These are phyloP conservation scores for Arachnomyces sp. DNA, from an alignment of 2,329 filamentous ascomycete genomes.

Conservation along the genomic window DNA sequence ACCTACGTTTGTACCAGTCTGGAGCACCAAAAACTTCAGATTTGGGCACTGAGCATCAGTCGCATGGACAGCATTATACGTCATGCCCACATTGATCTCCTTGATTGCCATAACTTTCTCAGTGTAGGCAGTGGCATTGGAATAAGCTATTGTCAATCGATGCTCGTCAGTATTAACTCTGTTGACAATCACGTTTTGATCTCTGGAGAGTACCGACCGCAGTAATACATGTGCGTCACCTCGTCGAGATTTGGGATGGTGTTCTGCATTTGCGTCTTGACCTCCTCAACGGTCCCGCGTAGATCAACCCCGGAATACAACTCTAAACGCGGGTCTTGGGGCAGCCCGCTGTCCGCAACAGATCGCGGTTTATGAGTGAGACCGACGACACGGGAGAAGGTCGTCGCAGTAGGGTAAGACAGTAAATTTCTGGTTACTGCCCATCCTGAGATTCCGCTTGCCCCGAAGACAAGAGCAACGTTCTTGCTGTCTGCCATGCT, in stretches of 20 bases:
- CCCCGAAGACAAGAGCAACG: conserved; percentile 22
- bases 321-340: conserved; percentile 14
- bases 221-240: conserved; percentile 39
- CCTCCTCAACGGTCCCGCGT: conserved; percentile 19
- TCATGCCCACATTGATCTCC: conserved; percentile 32
- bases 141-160: conserved; percentile 10
- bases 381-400: conserved; percentile 21
- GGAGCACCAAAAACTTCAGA: conserved; percentile 34
- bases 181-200: background rate
- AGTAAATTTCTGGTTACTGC: conserved; percentile 18
- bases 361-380: conserved; percentile 17
- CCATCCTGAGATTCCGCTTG: conserved; percentile 26
- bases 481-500: conserved; percentile 9
- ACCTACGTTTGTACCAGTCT: conserved; percentile 34
- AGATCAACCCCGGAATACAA: conserved; percentile 19
- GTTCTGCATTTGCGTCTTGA: conserved; percentile 26
- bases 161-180: too few relatives aligned
- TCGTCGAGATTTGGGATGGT: conserved; percentile 29
- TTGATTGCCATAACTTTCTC: conserved; percentile 27
- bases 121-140: conserved; percentile 25
- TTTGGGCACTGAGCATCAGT: conserved; percentile 30
- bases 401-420: conserved; percentile 19
- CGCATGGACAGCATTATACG: conserved; percentile 31
- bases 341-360: conserved; percentile 12
- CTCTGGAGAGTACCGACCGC: conserved; percentile 18